These are phyloP conservation scores for Stagonosporopsis tanaceti DNA, from an alignment of 2,329 filamentous ascomycete genomes.

Conservation along the genomic window DNA sequence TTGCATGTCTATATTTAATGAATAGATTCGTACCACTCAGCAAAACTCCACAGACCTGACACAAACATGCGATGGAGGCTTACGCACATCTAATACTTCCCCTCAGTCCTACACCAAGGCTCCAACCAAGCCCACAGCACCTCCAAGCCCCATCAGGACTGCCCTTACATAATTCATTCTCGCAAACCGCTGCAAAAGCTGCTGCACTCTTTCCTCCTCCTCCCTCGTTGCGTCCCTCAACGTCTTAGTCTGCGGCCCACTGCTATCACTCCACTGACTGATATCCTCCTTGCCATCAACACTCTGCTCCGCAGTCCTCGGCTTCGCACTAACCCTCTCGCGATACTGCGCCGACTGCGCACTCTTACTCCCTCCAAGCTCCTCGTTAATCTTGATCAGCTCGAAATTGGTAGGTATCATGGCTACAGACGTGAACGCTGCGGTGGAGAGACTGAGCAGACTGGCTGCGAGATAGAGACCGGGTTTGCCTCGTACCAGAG, in stretches of 20 bases:
- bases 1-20: not conserved
- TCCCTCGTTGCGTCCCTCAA: conserved; percentile 17
- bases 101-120: conserved; percentile 11
- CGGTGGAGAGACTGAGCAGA: conserved; percentile 29
- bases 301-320: conserved; percentile 30
- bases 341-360: conserved; percentile 13
- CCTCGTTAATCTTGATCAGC: conserved; percentile 37
- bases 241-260: conserved; percentile 32
- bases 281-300: conserved; percentile 32
- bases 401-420: conserved; percentile 36
- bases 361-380: conserved; percentile 27
- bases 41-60: not conserved
- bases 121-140: conserved; percentile 34
- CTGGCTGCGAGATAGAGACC: conserved; percentile 27
- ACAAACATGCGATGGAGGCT: not conserved
- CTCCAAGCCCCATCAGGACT: conserved; percentile 34
- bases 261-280: conserved; percentile 40
- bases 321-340: not conserved
- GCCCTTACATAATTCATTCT: conserved; percentile 35
- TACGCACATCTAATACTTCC: not conserved
- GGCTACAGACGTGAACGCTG: conserved; percentile 24
- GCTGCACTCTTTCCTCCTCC: conserved; percentile 29
- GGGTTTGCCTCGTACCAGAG: conserved; percentile 14
- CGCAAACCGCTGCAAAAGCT: conserved; percentile 33
- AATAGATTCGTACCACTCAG: not conserved